Percentiles rank a stretch among this genome's conserved stretches.
Evolutionary conservation across 2,329 filamentous ascomycete genomes (phyloP).

Genomic region (Periconia sp.): DNA sequence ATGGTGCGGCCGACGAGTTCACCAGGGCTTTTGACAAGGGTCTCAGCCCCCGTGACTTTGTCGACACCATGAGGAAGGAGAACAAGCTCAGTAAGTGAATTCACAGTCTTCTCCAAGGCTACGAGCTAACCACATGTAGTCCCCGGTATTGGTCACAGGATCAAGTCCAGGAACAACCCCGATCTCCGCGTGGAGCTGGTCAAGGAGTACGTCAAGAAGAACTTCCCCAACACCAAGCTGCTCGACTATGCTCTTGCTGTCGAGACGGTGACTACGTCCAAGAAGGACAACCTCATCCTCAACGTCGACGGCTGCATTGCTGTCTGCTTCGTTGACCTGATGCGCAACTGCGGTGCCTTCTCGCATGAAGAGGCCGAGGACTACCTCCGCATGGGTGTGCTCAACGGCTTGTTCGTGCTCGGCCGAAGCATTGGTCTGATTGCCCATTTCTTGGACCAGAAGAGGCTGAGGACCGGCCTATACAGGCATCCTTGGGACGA

Average conservation of each 20-base stretch:
- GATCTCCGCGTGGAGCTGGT: constrained; percentile 99
- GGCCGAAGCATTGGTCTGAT: constrained; percentile 98
- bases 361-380: constrained; percentile 95
- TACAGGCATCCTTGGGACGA: constrained; percentile 93
- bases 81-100: constrained; percentile 87
- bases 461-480: constrained; percentile 95
- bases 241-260: constrained; percentile 98
- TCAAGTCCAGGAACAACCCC: constrained; percentile 99
- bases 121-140: constrained; percentile 55
- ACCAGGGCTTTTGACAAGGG: constrained; percentile 98
- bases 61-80: constrained; percentile 98
- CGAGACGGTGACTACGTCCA: constrained; percentile 96
- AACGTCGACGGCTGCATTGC: constrained; percentile 99
- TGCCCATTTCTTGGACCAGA: constrained; percentile 99
- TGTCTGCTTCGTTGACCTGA: constrained; percentile 96
- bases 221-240: constrained; percentile 97
- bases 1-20: constrained; percentile 98
- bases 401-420: constrained; percentile 98
- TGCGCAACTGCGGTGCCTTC: constrained; percentile 98
- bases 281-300: constrained; percentile 99
- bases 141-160: constrained; percentile 97
- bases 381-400: constrained; percentile 98
- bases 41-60: constrained; percentile 96
- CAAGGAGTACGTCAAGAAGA: constrained; percentile 97
- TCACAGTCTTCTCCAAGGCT: background rate